Base-by-base conservation (phyloP, 1,284 basidiomycete genomes). In the Cronartium quercuum region DNA sequence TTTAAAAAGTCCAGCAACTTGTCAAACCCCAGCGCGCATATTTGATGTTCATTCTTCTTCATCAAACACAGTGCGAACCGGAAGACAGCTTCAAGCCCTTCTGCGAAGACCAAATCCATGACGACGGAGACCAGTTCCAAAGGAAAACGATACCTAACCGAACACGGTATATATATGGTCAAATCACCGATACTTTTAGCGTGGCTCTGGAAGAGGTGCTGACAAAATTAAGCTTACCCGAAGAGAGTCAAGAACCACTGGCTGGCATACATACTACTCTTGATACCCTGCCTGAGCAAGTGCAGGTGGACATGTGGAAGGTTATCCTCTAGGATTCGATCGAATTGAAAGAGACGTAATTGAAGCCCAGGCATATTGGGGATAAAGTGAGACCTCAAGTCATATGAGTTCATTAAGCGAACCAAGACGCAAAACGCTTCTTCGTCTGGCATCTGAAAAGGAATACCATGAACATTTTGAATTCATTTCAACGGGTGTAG, bases 231-330 rank as follows among this genome's bases (percentile, higher is more conserved):
- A 78, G 76, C 78, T 80, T 77, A 95, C 78, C 92, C 92, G 84
- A 98, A 98, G 81, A 98, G 85, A 0, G 95, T 98, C 82, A 98
- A 86, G 83, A 98, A 97, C 95, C 96, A 98, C 80, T 97, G 94
- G 18, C 91, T 93, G 15, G 86, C 86, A 81, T 91, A 98, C 94
- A 98, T 98, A 83, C 90, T 94, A 65, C 91, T 93, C 82, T 95
- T 96, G 80, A 98, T 85, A 41, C 95, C 94, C 82, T 96, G 91
- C 58, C 94, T 87, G 40, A 94, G 83, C 79, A 98, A 90, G 82
- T 98, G 96, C 21, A 92, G 84, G 81, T 97, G 90, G 6, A 98
- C 84, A 7, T 95, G 89, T 3, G 95, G 95, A 1, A 97, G 84
- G 5, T 94, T 82, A 77, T 98, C 95, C 82, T 98, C 95, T 35